phyloP scores from a whole-genome alignment of 257 asterid genomes.

The Mitragyna speciosa region DNA sequence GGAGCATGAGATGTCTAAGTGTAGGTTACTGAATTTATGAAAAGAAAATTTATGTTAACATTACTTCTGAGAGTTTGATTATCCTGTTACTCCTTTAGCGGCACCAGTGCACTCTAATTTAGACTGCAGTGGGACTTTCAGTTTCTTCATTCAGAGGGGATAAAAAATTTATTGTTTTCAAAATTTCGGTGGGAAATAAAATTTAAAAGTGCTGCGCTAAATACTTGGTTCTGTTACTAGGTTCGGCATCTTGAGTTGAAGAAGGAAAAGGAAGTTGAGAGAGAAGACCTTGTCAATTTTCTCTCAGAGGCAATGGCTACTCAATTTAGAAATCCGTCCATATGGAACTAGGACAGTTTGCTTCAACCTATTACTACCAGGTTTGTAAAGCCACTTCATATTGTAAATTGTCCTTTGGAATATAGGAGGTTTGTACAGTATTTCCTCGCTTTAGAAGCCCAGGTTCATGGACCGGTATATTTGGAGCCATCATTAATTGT shows the following conservation, averaged over 20 bases:
- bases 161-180: not conserved
- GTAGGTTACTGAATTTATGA: not conserved
- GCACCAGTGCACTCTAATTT: not conserved
- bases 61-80: not conserved
- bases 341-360: slow-evolving; percentile 62
- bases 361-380: not conserved
- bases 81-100: not conserved
- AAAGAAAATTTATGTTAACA: not conserved
- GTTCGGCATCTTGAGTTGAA: slow-evolving; percentile 94
- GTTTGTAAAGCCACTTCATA: not conserved
- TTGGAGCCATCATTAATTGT: not conserved
- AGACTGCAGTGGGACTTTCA: not conserved
- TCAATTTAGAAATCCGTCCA: slow-evolving; percentile 83
- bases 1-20: not conserved
- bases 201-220: not conserved
- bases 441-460: not conserved
- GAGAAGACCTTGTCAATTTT: slow-evolving; percentile 67
- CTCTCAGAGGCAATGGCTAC: slow-evolving; percentile 74
- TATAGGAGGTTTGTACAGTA: not conserved
- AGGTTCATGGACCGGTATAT: not conserved
- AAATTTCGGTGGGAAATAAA: no score
- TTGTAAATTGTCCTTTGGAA: not conserved
- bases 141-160: not conserved
- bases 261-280: slow-evolving; percentile 77
- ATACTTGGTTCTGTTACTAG: slow-evolving; percentile 34